A percentile compares a stretch with the other conserved stretches of the same genome.
Evolutionary conservation across 108 stramenopile species (phyloP).

Genomic region (Pseudonitzschia delicatissima): DNA sequence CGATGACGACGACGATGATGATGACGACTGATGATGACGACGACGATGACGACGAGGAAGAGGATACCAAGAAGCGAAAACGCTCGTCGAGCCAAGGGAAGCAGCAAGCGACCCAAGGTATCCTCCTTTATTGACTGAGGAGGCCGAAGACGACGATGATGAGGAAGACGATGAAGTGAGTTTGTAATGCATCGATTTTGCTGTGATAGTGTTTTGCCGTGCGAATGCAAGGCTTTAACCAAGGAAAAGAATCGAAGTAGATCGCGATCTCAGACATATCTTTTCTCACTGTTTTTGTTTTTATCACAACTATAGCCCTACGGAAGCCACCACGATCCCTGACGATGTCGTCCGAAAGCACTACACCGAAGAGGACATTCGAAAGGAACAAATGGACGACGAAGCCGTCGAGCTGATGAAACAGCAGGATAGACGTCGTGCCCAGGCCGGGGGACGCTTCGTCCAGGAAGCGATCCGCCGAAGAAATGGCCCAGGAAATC

Average conservation of each 20-base stretch:
- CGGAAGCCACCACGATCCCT: conserved; percentile 58
- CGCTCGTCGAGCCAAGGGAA: conserved; percentile 9
- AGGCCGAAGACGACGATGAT: conserved; percentile 71
- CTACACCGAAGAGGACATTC: conserved; percentile 72
- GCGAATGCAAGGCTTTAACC: too few species aligned
- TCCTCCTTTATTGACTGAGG: conserved; percentile 83
- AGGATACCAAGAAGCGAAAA: conserved; percentile 6
- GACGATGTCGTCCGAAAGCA: conserved; percentile 72
- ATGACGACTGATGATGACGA: conserved; percentile 13
- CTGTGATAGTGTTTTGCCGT: too few species aligned
- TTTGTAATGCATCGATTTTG: neutral
- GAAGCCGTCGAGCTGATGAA: conserved; percentile 79
- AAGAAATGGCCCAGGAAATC: conserved; percentile 78
- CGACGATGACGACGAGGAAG: conserved; percentile 11
- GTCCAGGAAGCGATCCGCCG: conserved; percentile 47
- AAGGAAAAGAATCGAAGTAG: too few species aligned
- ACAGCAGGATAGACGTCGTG: conserved; percentile 83
- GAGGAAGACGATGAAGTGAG: conserved; percentile 46
- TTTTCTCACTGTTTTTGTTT: neutral
- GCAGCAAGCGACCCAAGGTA: conserved; percentile 33
- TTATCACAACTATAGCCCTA: conserved; percentile 27
- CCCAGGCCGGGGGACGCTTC: conserved; percentile 52
- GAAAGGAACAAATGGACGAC: conserved; percentile 83
- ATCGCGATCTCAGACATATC: too few species aligned
- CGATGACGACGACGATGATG: conserved; percentile 11